Conservation (phyloP, 176 grass and related monocot species). For the Oryza meyeriana region DNA sequence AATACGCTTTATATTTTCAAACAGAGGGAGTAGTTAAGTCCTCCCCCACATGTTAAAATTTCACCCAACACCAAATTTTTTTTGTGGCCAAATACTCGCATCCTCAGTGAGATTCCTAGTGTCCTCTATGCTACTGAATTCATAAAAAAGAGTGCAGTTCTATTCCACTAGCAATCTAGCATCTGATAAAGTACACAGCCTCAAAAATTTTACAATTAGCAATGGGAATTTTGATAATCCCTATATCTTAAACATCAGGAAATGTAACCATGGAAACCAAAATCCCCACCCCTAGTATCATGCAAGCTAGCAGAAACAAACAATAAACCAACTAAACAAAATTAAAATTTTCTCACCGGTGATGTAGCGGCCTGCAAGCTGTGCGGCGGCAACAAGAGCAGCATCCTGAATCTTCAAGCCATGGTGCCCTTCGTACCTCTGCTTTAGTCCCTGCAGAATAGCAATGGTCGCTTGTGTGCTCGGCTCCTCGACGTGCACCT, state of each 20-base stretch:
- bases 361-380: constrained; percentile 16
- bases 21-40: too few relatives aligned
- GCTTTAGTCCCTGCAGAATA: constrained; percentile 5
- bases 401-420: background rate
- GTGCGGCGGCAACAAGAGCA: background rate
- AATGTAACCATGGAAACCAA: background rate
- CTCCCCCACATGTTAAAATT: too few relatives aligned
- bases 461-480: background rate
- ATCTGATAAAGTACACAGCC: background rate
- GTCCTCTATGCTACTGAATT: too few relatives aligned
- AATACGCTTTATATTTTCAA: too few relatives aligned
- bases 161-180: background rate
- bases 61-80: too few relatives aligned
- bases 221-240: too few relatives aligned
- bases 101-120: too few relatives aligned
- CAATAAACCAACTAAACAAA: background rate
- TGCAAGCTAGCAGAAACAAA: background rate
- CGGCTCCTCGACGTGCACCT: constrained; percentile 13
- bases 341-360: too few relatives aligned
- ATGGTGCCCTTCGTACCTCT: constrained; percentile 22
- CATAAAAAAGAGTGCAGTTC: background rate
- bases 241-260: background rate
- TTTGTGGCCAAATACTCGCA: too few relatives aligned
- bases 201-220: background rate
- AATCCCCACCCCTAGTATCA: background rate